These are phyloP conservation scores for Logfia minima DNA, from an alignment of 129 eudicot genomes.

Conservation along the genomic window DNA sequence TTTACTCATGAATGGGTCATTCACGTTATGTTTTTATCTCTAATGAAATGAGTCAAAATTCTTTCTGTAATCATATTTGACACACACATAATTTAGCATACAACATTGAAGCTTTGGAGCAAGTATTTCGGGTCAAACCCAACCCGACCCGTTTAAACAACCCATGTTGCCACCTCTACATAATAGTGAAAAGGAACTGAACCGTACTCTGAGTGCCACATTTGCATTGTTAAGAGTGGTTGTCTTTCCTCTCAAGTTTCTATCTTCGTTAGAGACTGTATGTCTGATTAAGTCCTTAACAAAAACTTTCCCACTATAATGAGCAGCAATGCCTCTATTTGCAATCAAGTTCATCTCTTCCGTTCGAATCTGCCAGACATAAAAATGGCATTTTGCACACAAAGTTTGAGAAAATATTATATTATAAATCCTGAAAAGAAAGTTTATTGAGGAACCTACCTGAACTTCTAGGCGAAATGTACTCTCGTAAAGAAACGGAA, in stretches of 20 bases:
- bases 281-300: constrained; percentile 73
- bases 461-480: constrained; percentile 88
- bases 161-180: background rate
- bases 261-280: constrained; percentile 46
- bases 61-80: background rate
- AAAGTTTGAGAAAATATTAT: background rate
- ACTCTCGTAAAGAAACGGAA: constrained; percentile 95
- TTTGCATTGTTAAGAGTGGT: constrained; percentile 64
- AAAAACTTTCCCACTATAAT: constrained; percentile 75
- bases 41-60: background rate
- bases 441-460: constrained; percentile 40
- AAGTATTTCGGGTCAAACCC: background rate
- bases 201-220: constrained; percentile 78
- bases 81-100: background rate
- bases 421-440: constrained; percentile 6
- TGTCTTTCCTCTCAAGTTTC: constrained; percentile 56
- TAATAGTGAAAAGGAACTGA: constrained; percentile 1
- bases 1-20: background rate
- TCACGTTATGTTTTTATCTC: background rate
- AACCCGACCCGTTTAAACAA: background rate
- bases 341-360: constrained; percentile 97
- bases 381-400: background rate
- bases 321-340: constrained; percentile 94
- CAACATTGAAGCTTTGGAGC: background rate
- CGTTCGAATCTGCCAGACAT: constrained; percentile 67